phyloP scores from a whole-genome alignment of 352 stramenopile genomes.

The Sclerospora graminicola region DNA sequence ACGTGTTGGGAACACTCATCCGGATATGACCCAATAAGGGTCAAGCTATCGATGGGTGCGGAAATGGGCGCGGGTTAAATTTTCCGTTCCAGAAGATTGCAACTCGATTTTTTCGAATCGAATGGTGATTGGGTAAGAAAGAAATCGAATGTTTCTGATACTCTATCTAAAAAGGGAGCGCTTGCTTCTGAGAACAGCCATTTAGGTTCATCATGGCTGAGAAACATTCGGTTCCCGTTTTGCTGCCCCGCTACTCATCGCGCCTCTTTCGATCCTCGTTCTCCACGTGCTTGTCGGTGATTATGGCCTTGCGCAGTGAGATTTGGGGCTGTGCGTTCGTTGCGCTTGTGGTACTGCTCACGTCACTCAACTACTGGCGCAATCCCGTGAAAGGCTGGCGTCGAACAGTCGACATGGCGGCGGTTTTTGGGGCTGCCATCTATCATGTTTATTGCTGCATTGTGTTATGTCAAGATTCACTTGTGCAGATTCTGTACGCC shows the following conservation, averaged over 20 bases:
- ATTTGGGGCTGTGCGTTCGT: constrained; percentile 55
- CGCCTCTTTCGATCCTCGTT: constrained; percentile 71
- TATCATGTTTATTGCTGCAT: constrained; percentile 69
- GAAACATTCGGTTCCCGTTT: constrained; percentile 22
- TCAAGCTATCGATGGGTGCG: too few species aligned
- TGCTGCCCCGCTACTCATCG: constrained; percentile 52
- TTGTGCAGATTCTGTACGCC: constrained; percentile 51
- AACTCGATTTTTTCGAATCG: too few species aligned
- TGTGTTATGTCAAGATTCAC: constrained; percentile 33
- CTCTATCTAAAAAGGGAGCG: too few species aligned
- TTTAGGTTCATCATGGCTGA: too few species aligned
- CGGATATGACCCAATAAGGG: too few species aligned
- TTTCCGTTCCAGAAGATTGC: too few species aligned
- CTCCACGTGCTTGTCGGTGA: constrained; percentile 54
- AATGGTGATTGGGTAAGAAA: too few species aligned
- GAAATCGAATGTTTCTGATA: too few species aligned
- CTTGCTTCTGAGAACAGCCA: too few species aligned
- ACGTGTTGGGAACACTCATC: too few species aligned
- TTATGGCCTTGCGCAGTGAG: constrained; percentile 32
- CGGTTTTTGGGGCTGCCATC: constrained; percentile 39
- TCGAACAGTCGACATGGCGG: constrained; percentile 53
- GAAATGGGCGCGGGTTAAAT: too few species aligned
- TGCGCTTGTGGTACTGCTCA: constrained; percentile 62
- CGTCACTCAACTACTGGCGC: constrained; percentile 82
- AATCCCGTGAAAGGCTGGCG: constrained; percentile 65